Base-by-base conservation (phyloP, 2,329 filamentous ascomycete species). In the Metarhizium humberi region DNA sequence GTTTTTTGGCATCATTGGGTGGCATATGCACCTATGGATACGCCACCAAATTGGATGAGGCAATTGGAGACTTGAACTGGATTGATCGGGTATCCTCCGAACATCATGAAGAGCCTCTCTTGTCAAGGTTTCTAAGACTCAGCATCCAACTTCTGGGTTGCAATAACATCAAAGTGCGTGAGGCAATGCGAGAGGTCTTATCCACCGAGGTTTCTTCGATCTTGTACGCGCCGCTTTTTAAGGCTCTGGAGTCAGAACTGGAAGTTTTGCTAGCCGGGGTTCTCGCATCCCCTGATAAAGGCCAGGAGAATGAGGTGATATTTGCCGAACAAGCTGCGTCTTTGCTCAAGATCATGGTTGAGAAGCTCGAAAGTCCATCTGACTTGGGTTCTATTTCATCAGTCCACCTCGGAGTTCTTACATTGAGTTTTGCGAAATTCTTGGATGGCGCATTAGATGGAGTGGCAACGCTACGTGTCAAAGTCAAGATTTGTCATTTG, bases 251-350 rank as follows among this genome's bases (percentile, higher is more conserved):
- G 62, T 75, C 78, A 2, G 84, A 87, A 65, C 76, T 87, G 2
- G 82, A 84, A 51, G 74, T 80, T 5, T 72, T 87, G 6, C 85
- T 86, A 61, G 78, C 80, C 0, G 80, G 79, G 10, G 76, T 77
- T 2, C 70, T 78, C 25, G 78, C 76, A 59, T 73, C 75, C 2
- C 71, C 75, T 5, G 74, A 77, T 43, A 78, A 77, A 55, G 78
- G 74, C 34, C 77, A 77, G 42, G 83, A 86, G 46, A 78, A 77
- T 52, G 81, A 85, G 58, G 78, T 86, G 25, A 72, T 84, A 1
- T 87, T 88, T 67, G 83, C 82, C 6, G 84, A 87, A 63, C 85
- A 88, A 65, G 79, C 82, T 7, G 81, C 83, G 4, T 82, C 82
- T 3, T 72, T 88, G 29, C 68, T 88, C 40, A 82, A 79, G 56